phyloP scores from a whole-genome alignment of 2,329 filamentous ascomycete species.

The Kalaharituber pfeilii region DNA sequence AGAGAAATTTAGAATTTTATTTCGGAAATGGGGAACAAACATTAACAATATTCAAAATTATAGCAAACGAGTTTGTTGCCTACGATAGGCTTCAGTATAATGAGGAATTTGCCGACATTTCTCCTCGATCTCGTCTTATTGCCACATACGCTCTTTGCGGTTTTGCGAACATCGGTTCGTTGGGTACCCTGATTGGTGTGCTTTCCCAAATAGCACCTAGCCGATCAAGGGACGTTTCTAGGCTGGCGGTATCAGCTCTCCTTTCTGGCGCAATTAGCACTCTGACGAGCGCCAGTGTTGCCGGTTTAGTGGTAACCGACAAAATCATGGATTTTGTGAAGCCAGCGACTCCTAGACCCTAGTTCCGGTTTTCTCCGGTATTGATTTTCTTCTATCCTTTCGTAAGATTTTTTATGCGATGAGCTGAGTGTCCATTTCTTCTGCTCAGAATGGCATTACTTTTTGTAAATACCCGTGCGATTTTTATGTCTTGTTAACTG shows the following conservation, averaged over 20 bases:
- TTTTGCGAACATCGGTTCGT: conserved; percentile 37
- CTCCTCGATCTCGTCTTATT: conserved; percentile 34
- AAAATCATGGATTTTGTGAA: conserved; percentile 14
- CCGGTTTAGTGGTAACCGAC: conserved; percentile 31
- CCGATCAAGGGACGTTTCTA: conserved; percentile 35
- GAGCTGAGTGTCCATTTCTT: no score
- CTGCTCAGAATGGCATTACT: no score
- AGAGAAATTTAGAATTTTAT: no score
- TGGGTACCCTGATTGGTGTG: conserved; percentile 38
- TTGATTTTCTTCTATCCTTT: no score
- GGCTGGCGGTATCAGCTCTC: conserved; percentile 33
- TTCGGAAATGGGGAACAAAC: no score
- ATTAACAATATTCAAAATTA: no score
- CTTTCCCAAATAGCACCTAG: conserved; percentile 35
- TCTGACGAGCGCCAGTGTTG: conserved; percentile 32
- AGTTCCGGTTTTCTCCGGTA: no score
- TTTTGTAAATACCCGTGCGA: no score
- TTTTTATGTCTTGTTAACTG: no score
- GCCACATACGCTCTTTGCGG: conserved; percentile 37
- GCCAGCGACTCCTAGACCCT: no score
- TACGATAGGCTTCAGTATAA: conserved; percentile 18
- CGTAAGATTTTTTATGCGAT: no score
- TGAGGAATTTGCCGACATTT: conserved; percentile 25
- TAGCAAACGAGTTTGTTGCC: conserved; percentile 21
- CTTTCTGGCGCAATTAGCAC: conserved; percentile 35